Evolutionary conservation across 148 eudicot genomes (phyloP).

Genomic region (Fagopyrum esculentum): DNA sequence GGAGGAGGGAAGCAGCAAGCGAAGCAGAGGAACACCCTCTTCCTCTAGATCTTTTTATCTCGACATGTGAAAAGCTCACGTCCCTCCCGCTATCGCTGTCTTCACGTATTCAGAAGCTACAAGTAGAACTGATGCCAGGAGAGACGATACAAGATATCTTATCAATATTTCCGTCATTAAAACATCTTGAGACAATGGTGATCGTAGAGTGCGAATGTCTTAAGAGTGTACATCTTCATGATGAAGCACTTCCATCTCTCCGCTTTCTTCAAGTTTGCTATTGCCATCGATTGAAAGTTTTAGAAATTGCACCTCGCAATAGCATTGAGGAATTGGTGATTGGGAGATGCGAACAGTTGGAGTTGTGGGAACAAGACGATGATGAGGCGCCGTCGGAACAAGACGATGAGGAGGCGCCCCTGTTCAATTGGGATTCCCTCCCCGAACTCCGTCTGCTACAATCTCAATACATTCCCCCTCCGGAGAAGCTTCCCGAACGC

Average conservation of each 20-base stretch:
- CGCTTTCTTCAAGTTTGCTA: neutral
- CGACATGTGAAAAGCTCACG: too few relatives aligned
- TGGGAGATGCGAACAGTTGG: neutral
- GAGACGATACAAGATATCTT: neutral
- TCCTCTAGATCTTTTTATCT: too few relatives aligned
- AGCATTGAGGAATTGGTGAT: neutral
- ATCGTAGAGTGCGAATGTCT: neutral
- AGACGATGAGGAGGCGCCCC: too few relatives aligned
- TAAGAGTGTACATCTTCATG: neutral
- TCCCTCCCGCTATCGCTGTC: neutral
- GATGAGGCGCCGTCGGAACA: too few relatives aligned
- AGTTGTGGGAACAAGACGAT: neutral
- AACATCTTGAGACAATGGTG: neutral
- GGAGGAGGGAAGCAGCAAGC: too few relatives aligned
- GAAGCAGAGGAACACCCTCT: too few relatives aligned
- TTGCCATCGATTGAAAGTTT: neutral
- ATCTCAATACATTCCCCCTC: neutral
- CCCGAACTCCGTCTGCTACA: neutral
- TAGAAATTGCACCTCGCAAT: neutral
- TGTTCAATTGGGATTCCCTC: neutral
- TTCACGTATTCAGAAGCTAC: neutral
- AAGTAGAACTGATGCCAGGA: neutral
- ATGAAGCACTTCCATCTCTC: neutral
- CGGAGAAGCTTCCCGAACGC: neutral
- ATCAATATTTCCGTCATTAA: neutral